Base-by-base conservation (phyloP, 176 grass and related monocot species). In the Dendrocalamus sinicus region DNA sequence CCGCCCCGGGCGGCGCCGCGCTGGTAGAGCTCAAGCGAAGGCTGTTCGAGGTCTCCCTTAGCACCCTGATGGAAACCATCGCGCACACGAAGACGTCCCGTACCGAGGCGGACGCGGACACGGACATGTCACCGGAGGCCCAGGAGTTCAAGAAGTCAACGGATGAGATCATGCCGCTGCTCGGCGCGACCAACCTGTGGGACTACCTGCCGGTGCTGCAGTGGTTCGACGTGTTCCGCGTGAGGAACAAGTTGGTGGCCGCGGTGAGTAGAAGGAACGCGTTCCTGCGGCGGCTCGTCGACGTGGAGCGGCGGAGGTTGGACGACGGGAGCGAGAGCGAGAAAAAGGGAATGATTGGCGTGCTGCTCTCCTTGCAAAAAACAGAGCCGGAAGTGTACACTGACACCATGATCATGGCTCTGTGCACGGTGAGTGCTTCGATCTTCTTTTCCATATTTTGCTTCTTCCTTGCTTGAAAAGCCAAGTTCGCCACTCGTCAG, bases 151-250 rank as follows among this genome's bases (percentile, higher is more conserved):
- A 73, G 76, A 3, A 72, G 58, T 47, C 75, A 1, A 3, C 86
- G 14, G 86, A 90, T 2, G 93, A 92, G 74, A 26, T 45, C 11
- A 14, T 88, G 0, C 41, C 39, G 12, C 35, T 81, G 12, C 32
- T 47, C 4, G 85, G 76, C 9, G 35, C 72, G 22, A 62, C 76
- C 69, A 89, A 77, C 19, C 23, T 35, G 58, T 87, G 75, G 77
- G 91, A 95, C 72, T 91, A 85, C 84, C 67, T 95, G 63, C 94
- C 94, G 11, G 48, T 66, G 50, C 74, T 92, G 44, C 84, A 65
- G 73, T 88, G 80, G 70, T 40, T 93, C 8, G 91, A 87, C 69
- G 78, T 89, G 69, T 70, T 67, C 53, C 75, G 89, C 7, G 60
- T 67, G 6, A 84, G 71, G 81, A 84, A 77, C 55, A 91, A 76